Evolutionary conservation across 257 asterid species (phyloP).

Genomic region (Parsonsia alboflavescens): DNA sequence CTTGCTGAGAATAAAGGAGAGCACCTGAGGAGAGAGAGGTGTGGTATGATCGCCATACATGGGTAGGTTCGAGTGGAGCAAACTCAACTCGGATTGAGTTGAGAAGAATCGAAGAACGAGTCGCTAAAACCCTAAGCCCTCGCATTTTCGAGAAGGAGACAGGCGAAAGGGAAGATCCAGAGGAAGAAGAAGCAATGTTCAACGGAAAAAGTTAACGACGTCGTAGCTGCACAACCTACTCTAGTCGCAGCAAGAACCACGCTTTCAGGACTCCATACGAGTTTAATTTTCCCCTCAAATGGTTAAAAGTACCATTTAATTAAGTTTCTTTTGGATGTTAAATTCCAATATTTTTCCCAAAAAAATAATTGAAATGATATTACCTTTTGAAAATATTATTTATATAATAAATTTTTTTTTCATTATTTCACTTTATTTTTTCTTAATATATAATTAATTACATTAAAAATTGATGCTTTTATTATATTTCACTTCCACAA

Average conservation of each 20-base stretch:
- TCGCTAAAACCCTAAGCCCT: constrained; percentile 21
- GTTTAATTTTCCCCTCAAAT: too few relatives aligned
- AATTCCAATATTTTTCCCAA: too few relatives aligned
- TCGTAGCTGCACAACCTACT: not conserved
- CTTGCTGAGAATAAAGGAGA: not conserved
- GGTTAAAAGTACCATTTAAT: too few relatives aligned
- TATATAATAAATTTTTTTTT: too few relatives aligned
- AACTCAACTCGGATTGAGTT: constrained; percentile 19
- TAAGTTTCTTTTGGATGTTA: too few relatives aligned
- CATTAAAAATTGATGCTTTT: too few relatives aligned
- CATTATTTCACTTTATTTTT: too few relatives aligned
- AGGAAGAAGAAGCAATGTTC: not conserved
- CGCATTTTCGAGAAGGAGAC: constrained; percentile 9
- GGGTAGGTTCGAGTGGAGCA: constrained; percentile 1
- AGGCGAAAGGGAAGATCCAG: not conserved
- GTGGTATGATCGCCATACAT: constrained; percentile 13
- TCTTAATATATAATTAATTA: too few relatives aligned
- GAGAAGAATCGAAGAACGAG: constrained; percentile 13
- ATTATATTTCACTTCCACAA: too few relatives aligned
- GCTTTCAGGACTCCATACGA: too few relatives aligned
- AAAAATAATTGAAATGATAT: too few relatives aligned
- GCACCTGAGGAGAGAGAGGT: constrained; percentile 9
- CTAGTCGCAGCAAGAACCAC: not conserved
- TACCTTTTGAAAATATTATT: too few relatives aligned
- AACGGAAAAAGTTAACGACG: not conserved